These are phyloP conservation scores for Erysiphe pulchra DNA, from an alignment of 2,329 filamentous ascomycete species.

Conservation along the genomic window DNA sequence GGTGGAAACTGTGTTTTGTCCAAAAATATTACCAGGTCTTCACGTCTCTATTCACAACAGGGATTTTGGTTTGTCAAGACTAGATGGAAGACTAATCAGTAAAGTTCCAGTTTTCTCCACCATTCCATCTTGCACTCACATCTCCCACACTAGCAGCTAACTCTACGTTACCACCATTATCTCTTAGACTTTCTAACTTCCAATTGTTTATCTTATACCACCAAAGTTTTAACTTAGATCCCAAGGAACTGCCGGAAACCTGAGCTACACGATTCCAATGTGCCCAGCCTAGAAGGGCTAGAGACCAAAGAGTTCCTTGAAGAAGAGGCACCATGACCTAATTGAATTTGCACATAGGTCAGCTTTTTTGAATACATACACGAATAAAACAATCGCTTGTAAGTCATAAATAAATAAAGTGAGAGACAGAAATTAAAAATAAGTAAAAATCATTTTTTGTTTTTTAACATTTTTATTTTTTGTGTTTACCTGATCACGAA, in stretches of 20 bases:
- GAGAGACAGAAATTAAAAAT: too few relatives aligned
- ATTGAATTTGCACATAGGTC: background rate
- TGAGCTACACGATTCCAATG: slow-evolving; percentile 63
- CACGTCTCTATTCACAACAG: background rate
- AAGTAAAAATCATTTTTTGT: too few relatives aligned
- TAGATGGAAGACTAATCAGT: slow-evolving; percentile 6
- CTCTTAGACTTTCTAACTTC: slow-evolving; percentile 27
- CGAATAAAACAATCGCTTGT: too few relatives aligned
- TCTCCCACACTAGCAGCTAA: slow-evolving; percentile 18
- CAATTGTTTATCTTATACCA: slow-evolving; percentile 93
- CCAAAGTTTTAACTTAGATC: slow-evolving; percentile 62
- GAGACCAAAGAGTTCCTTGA: slow-evolving; percentile 74
- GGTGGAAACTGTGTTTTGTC: too few relatives aligned
- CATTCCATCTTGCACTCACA: slow-evolving; percentile 11
- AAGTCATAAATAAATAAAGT: too few relatives aligned
- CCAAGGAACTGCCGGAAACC: slow-evolving; percentile 50
- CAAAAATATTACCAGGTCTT: background rate
- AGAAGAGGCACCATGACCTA: slow-evolving; percentile 65
- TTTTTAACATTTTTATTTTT: too few relatives aligned
- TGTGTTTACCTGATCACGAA: slow-evolving; percentile 51
- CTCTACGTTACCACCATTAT: slow-evolving; percentile 8
- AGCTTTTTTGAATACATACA: background rate
- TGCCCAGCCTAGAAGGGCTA: slow-evolving; percentile 67
- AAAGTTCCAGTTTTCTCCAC: slow-evolving; percentile 6
- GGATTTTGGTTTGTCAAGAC: background rate